Conservation (phyloP, 306 rosid species). For the Glycine tomentella region DNA sequence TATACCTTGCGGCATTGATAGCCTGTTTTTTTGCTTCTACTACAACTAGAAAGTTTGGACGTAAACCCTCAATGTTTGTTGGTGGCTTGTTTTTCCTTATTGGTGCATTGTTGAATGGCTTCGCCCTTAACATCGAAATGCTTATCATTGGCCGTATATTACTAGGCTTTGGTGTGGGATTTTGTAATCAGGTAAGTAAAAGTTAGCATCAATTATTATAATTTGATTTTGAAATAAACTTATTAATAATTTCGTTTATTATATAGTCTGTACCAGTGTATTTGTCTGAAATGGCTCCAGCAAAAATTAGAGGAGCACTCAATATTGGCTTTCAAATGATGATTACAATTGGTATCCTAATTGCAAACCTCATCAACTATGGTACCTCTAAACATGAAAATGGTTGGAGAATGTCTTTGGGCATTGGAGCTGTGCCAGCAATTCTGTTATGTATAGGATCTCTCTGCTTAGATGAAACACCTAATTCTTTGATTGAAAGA, state of each 20-base stretch:
- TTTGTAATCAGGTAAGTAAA: conserved; percentile 42
- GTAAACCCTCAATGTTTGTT: conserved; percentile 42
- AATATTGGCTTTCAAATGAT: conserved; percentile 48
- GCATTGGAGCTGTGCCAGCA: conserved; percentile 43
- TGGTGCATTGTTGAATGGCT: conserved; percentile 48
- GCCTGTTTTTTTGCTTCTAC: conserved; percentile 51
- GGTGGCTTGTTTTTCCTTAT: conserved; percentile 51
- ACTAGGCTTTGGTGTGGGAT: conserved; percentile 47
- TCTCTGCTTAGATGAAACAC: conserved; percentile 35
- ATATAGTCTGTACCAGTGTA: conserved; percentile 46
- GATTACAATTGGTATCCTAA: conserved; percentile 46
- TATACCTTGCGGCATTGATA: conserved; percentile 47
- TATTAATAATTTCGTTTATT: background rate
- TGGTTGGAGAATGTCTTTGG: conserved; percentile 50
- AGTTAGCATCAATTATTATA: too few species aligned
- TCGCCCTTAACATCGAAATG: conserved; percentile 29
- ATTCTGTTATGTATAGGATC: conserved; percentile 15
- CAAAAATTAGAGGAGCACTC: background rate
- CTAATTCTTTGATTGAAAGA: conserved; percentile 52
- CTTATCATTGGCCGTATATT: conserved; percentile 48
- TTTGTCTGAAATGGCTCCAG: conserved; percentile 50
- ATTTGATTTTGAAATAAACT: too few species aligned
- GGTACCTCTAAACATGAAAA: background rate
- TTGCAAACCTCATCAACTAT: conserved; percentile 47
- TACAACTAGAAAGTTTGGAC: conserved; percentile 43